Evolutionary conservation across 139 green algal genomes (phyloP), one percentile per base, ranked within the genome.

Genomic region (Axilococcus clingmanii): DNA sequence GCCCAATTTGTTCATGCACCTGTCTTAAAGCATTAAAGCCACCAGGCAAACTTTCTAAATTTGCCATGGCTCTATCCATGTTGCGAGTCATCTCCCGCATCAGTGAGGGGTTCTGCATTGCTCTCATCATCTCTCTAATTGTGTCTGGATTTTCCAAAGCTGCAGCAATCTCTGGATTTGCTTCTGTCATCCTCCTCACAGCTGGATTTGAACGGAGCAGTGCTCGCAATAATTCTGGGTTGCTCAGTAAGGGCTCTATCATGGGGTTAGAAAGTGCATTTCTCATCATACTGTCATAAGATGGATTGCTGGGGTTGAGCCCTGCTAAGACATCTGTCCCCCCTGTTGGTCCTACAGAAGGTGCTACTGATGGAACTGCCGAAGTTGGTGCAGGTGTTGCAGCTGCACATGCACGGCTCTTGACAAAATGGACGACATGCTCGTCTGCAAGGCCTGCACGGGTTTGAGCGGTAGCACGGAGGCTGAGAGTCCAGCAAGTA

Each of bases 11-110:
- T n/a, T n/a, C n/a, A n/a, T n/a, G n/a, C n/a, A 48, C 29, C 5
- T 22, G 24, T 16, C 7, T 5, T 52, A 99, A 79, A 19, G 77
- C 74, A 65, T 97, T 95, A 74, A 96, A 99, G 47, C 92, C 92
- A 37, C 87, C 92, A 0, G 92, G 92, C 52, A 93, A 77, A 2
- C 61, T 72, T 68, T 98, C 93, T 11, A 98, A 84, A 79, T 98
- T 97, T 47, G 49, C 74, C 54, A 98, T 69, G 4, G 89, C 78
- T 4, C 93, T 67, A 67, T 94, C 86, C 34, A 73, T 66, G 47
- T 78, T 84, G 31, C 89, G 78, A 79, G 94, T 96, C 48, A 94
- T 81, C 71, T 97, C 91, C 17, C 76, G 79, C 85, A 94, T 89
- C 20, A 98, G 69, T 15, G 60, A 68, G 75, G 83, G 76, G 43